A percentile compares a stretch with the other conserved stretches of the same genome.
Conservation (phyloP, 2,329 filamentous ascomycete genomes). For the Botrytis hyacinthi region DNA sequence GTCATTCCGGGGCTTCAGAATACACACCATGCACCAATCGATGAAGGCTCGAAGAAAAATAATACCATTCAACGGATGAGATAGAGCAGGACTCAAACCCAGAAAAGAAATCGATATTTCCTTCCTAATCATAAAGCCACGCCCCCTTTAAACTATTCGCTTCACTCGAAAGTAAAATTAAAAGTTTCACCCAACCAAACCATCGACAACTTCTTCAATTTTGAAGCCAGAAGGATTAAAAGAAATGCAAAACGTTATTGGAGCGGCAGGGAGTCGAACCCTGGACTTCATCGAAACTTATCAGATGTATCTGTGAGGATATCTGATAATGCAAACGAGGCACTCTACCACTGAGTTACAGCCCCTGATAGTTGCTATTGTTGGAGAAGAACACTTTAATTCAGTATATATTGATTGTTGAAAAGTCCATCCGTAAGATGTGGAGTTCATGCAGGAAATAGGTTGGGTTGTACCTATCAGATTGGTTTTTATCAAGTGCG, state of each 20-base stretch:
- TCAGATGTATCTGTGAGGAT: neutral
- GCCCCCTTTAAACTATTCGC: neutral
- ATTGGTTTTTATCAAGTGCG: neutral
- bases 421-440: fast-evolving
- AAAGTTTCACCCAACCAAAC: neutral
- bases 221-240: too few species aligned
- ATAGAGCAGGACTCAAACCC: neutral
- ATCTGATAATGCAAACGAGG: slow-evolving; percentile 10
- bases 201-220: neutral
- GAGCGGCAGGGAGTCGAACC: slow-evolving; percentile 15
- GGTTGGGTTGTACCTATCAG: neutral
- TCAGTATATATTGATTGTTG: fast-evolving
- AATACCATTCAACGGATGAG: neutral
- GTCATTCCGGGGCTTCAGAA: neutral
- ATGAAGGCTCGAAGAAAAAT: neutral
- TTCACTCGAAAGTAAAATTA: neutral
- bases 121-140: neutral
- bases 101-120: neutral
- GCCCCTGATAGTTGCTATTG: neutral
- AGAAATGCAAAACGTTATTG: neutral
- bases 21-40: neutral
- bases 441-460: neutral
- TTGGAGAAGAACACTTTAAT: fast-evolving
- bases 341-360: slow-evolving; percentile 19
- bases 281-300: slow-evolving; percentile 8